Conservation (phyloP, 495 filamentous ascomycete genomes). For the Podospora pseudocomata region DNA sequence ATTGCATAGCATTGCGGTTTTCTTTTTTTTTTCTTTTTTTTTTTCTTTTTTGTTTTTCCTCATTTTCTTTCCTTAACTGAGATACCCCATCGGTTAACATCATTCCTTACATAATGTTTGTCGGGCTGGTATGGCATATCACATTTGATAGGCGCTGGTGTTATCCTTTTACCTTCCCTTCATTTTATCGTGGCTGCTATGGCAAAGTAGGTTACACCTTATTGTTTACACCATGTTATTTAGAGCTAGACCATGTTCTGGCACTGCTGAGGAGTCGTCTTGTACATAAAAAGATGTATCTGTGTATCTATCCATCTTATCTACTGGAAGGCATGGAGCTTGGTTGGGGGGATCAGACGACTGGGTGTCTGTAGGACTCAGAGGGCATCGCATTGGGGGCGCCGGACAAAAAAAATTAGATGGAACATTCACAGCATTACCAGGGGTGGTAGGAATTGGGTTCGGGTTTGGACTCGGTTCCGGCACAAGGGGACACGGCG, state of each 20-base stretch:
- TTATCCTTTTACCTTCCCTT: background rate
- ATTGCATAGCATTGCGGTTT: background rate
- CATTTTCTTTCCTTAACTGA: slow-evolving; percentile 16
- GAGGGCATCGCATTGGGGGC: background rate
- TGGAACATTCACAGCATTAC: background rate
- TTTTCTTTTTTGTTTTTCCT: background rate
- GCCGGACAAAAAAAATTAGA: background rate
- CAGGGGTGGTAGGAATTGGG: background rate
- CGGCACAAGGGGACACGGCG: background rate
- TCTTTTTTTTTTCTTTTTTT: background rate
- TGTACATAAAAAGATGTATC: background rate
- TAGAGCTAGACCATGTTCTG: background rate
- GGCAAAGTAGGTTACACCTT: background rate
- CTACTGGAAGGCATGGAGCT: background rate
- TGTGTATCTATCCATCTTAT: background rate
- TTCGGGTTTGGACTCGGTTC: background rate
- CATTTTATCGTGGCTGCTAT: background rate
- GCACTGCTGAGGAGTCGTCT: background rate
- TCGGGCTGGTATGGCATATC: slow-evolving; percentile 3
- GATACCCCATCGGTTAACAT: slow-evolving; percentile 27
- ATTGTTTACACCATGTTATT: background rate
- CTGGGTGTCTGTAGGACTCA: background rate
- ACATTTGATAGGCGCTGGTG: background rate
- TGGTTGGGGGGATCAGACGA: background rate
- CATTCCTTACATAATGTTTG: slow-evolving; percentile 14